Conservation (phyloP, 257 asterid genomes). For the Rhazya stricta region DNA sequence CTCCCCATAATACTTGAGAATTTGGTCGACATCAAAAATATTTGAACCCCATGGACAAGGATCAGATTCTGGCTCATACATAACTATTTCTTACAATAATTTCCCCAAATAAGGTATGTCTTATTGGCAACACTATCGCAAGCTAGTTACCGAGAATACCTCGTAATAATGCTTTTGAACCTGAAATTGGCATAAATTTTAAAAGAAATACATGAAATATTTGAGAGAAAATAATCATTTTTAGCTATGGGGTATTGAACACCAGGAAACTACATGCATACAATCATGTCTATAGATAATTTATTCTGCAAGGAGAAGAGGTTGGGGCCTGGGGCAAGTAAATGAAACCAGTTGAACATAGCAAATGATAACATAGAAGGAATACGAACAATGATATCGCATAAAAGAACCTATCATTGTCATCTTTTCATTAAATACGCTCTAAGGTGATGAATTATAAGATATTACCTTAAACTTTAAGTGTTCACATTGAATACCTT, state of each 20-base stretch:
- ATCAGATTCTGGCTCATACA: constrained; percentile 70
- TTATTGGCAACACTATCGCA: constrained; percentile 22
- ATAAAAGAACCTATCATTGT: not conserved
- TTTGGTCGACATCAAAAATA: constrained; percentile 51
- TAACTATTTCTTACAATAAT: constrained; percentile 27
- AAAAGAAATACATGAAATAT: not conserved
- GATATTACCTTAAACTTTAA: not conserved
- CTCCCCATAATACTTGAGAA: constrained; percentile 75
- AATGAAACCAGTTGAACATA: not conserved
- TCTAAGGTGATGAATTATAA: not conserved
- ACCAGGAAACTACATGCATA: not conserved
- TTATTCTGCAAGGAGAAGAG: not conserved
- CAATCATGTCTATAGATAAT: not conserved
- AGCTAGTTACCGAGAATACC: constrained; percentile 1
- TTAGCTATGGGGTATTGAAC: not conserved
- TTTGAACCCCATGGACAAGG: constrained; percentile 48
- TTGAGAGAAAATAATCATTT: not conserved
- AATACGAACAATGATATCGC: not conserved
- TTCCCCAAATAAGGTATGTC: constrained; percentile 13
- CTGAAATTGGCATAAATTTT: constrained; percentile 12
- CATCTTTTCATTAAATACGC: not conserved
- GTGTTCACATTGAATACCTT: not conserved
- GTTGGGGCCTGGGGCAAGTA: not conserved
- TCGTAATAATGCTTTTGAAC: not conserved
- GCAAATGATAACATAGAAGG: not conserved